A percentile compares a stretch with the other conserved stretches of the same genome.
Evolutionary conservation across 768 basidiomycete species (phyloP).

Genomic region (Mycena vulgaris): DNA sequence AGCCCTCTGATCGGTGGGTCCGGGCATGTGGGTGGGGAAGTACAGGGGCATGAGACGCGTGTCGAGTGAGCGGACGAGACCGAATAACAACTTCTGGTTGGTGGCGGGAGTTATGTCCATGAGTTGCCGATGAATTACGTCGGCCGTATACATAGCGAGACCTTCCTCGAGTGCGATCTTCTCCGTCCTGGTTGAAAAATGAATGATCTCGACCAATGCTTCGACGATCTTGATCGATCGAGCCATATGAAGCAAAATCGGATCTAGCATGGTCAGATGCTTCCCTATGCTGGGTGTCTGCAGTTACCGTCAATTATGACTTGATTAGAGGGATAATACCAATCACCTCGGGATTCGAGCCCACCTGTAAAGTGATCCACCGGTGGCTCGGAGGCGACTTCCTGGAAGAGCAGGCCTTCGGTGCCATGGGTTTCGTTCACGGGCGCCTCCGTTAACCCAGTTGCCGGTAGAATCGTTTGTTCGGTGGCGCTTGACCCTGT

Average conservation of each 20-base stretch:
- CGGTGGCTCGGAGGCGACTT: no score
- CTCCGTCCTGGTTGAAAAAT: neutral
- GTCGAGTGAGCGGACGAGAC: neutral
- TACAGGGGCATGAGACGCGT: no score
- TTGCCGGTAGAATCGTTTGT: neutral
- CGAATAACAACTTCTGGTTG: neutral
- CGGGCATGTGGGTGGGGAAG: neutral
- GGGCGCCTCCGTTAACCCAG: no score
- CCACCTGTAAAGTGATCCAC: neutral
- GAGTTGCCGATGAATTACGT: neutral
- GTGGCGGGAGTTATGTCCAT: neutral
- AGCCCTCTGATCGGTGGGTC: neutral
- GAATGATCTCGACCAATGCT: neutral
- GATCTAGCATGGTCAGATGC: slow-evolving; percentile 3
- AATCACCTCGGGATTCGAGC: no score
- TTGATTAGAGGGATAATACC: no score
- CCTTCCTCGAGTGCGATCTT: slow-evolving; percentile 1
- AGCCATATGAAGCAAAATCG: slow-evolving; percentile 18
- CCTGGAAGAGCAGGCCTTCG: no score
- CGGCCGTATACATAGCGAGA: neutral
- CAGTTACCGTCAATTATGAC: no score
- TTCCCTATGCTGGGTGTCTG: neutral
- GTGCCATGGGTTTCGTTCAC: no score
- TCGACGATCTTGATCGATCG: neutral
- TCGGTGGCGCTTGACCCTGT: neutral